Conservation (phyloP, 805 yeast genomes). For the Ogataea allantospora region DNA sequence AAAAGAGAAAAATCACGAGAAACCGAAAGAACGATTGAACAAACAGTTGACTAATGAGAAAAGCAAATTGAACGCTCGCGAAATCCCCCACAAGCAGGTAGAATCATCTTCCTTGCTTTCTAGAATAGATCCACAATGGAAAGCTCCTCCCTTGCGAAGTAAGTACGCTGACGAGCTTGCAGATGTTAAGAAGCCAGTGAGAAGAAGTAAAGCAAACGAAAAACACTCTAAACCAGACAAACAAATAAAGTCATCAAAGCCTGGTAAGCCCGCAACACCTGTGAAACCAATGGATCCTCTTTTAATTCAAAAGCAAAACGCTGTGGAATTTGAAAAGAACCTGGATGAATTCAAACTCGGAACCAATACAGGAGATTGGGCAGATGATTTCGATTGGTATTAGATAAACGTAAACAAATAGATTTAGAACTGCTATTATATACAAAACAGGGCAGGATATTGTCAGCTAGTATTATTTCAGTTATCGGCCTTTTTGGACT, state of each 20-base stretch:
- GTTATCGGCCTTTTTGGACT: no score
- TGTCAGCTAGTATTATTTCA: no score
- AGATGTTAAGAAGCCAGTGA: neutral
- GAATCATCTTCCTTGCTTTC: slow-evolving; percentile 7
- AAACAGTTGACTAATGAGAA: neutral
- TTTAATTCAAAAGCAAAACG: slow-evolving; percentile 14
- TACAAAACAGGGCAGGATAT: no score
- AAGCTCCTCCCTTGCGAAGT: slow-evolving; percentile 7
- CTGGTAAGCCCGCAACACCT: neutral
- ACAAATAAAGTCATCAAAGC: neutral
- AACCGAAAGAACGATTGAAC: slow-evolving; percentile 2
- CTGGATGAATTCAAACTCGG: slow-evolving; percentile 13
- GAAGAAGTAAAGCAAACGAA: neutral
- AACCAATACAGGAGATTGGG: slow-evolving; percentile 15
- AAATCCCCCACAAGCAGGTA: neutral
- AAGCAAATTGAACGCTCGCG: neutral
- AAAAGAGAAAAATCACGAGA: slow-evolving; percentile 7
- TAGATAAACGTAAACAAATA: neutral
- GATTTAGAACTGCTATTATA: neutral
- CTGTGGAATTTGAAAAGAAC: slow-evolving; percentile 17
- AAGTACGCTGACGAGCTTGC: slow-evolving; percentile 6
- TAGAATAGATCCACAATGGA: slow-evolving; percentile 10
- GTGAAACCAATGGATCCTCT: slow-evolving; percentile 2
- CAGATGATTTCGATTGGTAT: slow-evolving; percentile 22
- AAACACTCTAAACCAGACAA: neutral